Base-by-base conservation (phyloP, 2,329 filamentous ascomycete species). In the Arachnopeziza araneosa region DNA sequence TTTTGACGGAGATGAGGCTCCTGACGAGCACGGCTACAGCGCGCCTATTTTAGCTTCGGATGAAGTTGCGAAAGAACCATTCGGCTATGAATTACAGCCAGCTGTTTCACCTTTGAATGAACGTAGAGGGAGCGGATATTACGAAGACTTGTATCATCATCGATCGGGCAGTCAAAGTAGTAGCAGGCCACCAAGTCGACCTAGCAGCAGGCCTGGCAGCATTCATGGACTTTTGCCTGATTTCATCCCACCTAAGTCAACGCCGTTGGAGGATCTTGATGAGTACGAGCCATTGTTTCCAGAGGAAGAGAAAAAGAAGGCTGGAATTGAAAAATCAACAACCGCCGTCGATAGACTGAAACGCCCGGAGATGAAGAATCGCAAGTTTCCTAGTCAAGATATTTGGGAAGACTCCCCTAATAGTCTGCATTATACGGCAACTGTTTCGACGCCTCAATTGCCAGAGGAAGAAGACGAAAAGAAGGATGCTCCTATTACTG, bases 201-300 rank as follows among this genome's bases (percentile, higher is more conserved):
- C 87, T 10, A 75, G 79, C 32, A 89, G 84, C 71, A 30, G 85
- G 55, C 84, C 87, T 10, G 36, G 36, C 17, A 44, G 36, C 36
- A 44, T 44, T 7, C 36, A 44, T 14, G 36, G 36, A 17, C 9
- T 19, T 26, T 21, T 53, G 14, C 12, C 12, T 5, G 22, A 77
- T 86, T 50, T 85, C 87, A 71, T 84, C 81, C 64, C 79, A 77
- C 52, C 75, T 80, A 7, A 78, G 81, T 19, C 76, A 77, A 92
- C 88, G 2, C 90, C 90, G 5, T 77, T 96, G 9, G 91, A 96
- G 68, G 89, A 96, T 69, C 90, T 96, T 5, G 88, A 93, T 69
- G 93, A 98, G 73, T 98, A 98, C 70, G 93, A 98, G 73, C 95
- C 95, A 1, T 78, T 99, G 2, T 99, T 99, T 75, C 87, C 90